A percentile compares a stretch with the other conserved stretches of the same genome.
Conservation (phyloP, 129 eudicot species). For the Flaveria trinervia region DNA sequence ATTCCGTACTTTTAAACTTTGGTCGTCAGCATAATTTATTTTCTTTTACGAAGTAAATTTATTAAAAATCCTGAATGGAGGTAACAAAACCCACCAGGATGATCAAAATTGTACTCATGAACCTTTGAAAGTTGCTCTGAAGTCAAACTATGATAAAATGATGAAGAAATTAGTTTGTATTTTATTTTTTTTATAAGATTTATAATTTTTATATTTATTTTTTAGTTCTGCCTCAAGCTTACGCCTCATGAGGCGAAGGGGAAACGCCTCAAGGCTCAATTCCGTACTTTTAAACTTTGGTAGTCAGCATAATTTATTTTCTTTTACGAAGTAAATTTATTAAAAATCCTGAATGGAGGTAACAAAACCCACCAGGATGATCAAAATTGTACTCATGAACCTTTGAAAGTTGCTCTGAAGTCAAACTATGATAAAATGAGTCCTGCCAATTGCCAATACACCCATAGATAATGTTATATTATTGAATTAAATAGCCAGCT, state of each 20-base stretch:
- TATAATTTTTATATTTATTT: too few relatives aligned
- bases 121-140: conserved; percentile 77
- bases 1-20: too few relatives aligned
- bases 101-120: conserved; percentile 92
- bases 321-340: not conserved
- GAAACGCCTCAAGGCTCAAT: too few relatives aligned
- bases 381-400: conserved; percentile 92
- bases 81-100: conserved; percentile 70
- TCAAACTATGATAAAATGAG: conserved; percentile 85
- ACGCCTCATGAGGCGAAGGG: too few relatives aligned
- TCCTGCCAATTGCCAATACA: conserved; percentile 73
- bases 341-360: not conserved
- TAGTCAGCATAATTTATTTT: too few relatives aligned
- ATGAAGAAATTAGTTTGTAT: not conserved
- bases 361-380: conserved; percentile 78
- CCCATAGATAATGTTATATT: conserved; percentile 15
- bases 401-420: conserved; percentile 70
- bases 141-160: conserved; percentile 81
- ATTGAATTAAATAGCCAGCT: conserved; percentile 48
- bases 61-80: not conserved
- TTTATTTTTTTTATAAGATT: too few relatives aligned
- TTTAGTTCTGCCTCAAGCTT: too few relatives aligned
- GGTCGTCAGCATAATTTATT: too few relatives aligned
- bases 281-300: too few relatives aligned
- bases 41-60: not conserved